phyloP scores from a whole-genome alignment of 2,329 filamentous ascomycete species.

The Immersiporthe knoxdaviesiana region DNA sequence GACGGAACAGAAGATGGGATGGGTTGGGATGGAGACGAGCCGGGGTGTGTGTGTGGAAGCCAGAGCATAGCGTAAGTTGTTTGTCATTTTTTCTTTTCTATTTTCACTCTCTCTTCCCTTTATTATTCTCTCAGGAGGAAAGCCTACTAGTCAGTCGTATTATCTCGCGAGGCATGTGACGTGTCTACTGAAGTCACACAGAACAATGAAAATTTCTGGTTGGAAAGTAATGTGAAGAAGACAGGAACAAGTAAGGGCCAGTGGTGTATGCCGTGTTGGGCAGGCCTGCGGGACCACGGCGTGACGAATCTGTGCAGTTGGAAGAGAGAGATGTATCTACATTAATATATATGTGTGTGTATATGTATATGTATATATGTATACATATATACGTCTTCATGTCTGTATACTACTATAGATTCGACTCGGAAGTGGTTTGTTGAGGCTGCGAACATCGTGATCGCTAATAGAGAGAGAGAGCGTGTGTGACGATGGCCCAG shows the following conservation, averaged over 20 bases:
- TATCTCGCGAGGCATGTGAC: not conserved
- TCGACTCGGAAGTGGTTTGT: not conserved
- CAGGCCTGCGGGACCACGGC: not conserved
- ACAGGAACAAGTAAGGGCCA: not conserved
- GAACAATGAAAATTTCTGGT: not conserved
- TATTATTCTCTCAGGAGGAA: not conserved
- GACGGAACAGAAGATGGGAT: not conserved
- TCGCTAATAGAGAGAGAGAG: not conserved
- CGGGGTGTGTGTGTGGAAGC: not conserved
- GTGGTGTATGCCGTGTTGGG: not conserved
- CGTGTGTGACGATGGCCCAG: not conserved
- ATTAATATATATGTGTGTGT: not conserved
- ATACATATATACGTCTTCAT: too few species aligned
- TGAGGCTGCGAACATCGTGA: not conserved
- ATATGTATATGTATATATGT: not conserved
- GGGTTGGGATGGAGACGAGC: conserved; percentile 3
- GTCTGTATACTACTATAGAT: not conserved
- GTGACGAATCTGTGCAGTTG: not conserved
- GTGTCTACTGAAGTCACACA: not conserved
- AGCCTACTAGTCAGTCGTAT: not conserved
- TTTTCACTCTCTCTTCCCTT: not conserved
- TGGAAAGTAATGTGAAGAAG: not conserved
- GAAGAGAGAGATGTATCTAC: too few species aligned
- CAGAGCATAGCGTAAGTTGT: not conserved
- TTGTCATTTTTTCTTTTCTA: not conserved